Conservation (phyloP, 108 stramenopile species). For the Parietichytrium sp. region DNA sequence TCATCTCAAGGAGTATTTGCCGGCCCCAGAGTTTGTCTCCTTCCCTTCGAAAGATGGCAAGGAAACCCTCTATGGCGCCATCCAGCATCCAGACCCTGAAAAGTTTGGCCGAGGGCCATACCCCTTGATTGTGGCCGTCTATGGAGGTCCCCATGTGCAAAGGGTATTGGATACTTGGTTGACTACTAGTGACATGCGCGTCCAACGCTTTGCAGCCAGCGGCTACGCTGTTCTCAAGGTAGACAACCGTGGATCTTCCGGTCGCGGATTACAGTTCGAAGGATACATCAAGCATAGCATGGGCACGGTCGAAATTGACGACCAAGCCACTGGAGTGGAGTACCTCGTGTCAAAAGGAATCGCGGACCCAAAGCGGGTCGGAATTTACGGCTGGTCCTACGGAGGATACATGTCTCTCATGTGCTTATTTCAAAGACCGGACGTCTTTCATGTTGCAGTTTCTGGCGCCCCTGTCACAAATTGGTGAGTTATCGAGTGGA, state of each 20-base stretch:
- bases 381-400: slow-evolving; percentile 91
- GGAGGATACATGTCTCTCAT: slow-evolving; percentile 88
- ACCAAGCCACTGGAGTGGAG: slow-evolving; percentile 80
- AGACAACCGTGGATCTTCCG: slow-evolving; percentile 84
- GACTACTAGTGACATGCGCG: not conserved
- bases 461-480: slow-evolving; percentile 89
- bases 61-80: slow-evolving; percentile 70
- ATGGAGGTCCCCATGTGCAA: slow-evolving; percentile 94
- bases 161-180: slow-evolving; percentile 72
- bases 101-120: slow-evolving; percentile 76
- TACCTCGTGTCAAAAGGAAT: slow-evolving; percentile 66
- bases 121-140: slow-evolving; percentile 79
- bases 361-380: slow-evolving; percentile 76
- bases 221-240: slow-evolving; percentile 90
- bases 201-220: slow-evolving; percentile 53
- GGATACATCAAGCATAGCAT: slow-evolving; percentile 68
- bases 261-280: slow-evolving; percentile 83
- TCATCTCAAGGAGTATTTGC: not conserved
- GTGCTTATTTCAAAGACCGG: slow-evolving; percentile 77
- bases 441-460: slow-evolving; percentile 79
- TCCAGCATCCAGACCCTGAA: slow-evolving; percentile 73
- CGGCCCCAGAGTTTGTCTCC: slow-evolving; percentile 48
- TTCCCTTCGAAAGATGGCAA: slow-evolving; percentile 67
- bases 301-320: slow-evolving; percentile 81
- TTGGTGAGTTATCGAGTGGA: too few species aligned